Evolutionary conservation across 202 grass and related monocot species (phyloP).

Genomic region (Hordeum pubiflorum): DNA sequence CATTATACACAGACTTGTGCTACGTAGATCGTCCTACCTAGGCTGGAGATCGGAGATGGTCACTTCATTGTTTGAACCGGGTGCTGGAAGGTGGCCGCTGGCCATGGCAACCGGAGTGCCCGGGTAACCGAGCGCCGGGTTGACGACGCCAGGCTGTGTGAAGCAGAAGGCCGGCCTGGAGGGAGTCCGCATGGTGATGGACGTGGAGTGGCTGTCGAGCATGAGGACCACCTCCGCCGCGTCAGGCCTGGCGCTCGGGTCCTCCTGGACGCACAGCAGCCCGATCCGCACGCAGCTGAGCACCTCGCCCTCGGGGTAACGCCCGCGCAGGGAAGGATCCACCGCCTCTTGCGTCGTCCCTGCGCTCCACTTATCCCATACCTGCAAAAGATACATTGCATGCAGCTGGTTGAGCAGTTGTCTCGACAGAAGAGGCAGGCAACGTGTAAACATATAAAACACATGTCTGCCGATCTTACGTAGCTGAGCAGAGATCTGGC

Average conservation of each 20-base stretch:
- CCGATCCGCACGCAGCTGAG: background rate
- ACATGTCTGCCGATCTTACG: background rate
- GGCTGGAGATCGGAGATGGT: background rate
- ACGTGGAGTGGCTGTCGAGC: background rate
- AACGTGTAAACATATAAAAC: background rate
- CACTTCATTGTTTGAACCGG: background rate
- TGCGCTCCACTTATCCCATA: background rate
- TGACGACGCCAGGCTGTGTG: background rate
- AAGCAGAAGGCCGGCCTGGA: background rate
- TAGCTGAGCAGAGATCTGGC: background rate
- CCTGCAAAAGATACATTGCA: background rate
- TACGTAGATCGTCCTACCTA: background rate
- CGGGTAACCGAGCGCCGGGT: too few species aligned
- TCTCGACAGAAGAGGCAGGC: too few species aligned
- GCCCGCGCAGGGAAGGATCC: background rate
- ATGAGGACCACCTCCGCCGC: background rate
- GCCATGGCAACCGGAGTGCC: too few species aligned
- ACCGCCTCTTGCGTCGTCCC: background rate
- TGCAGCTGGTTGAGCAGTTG: background rate
- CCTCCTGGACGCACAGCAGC: background rate
- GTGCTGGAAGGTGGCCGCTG: background rate
- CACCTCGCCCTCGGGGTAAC: background rate
- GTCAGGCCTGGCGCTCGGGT: background rate
- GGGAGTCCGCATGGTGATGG: background rate
- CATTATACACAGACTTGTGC: too few species aligned